Evolutionary conservation across 768 basidiomycete genomes (phyloP).

Genomic region (Leccinum ochraceum): DNA sequence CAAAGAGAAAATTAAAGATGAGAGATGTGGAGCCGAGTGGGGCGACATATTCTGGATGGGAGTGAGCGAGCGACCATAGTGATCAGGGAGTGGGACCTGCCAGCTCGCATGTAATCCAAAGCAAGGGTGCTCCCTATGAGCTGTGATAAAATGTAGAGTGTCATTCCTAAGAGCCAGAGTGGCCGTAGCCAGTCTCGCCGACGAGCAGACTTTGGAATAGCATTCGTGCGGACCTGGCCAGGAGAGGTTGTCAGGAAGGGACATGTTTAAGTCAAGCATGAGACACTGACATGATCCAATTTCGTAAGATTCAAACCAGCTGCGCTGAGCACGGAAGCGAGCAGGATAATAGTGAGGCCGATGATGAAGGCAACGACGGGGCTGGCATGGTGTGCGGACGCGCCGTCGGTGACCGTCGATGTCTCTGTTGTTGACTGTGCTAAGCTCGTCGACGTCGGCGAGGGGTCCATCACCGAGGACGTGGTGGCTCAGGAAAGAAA

Average conservation of each 20-base stretch:
- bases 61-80: slow-evolving; percentile 14
- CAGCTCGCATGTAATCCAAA: slow-evolving; percentile 85
- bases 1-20: slow-evolving; percentile 96
- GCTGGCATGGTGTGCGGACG: slow-evolving; percentile 44
- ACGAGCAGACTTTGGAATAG: slow-evolving; percentile 74
- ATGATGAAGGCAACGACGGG: slow-evolving; percentile 77
- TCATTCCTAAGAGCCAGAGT: slow-evolving; percentile 89
- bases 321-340: slow-evolving; percentile 85
- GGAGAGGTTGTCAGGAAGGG: slow-evolving; percentile 3
- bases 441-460: slow-evolving; percentile 17
- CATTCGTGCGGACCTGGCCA: slow-evolving; percentile 66
- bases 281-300: slow-evolving; percentile 74
- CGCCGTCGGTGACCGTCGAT: slow-evolving; percentile 19
- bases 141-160: slow-evolving; percentile 91
- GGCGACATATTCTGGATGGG: slow-evolving; percentile 81
- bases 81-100: slow-evolving; percentile 35
- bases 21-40: slow-evolving; percentile 92
- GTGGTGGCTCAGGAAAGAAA: slow-evolving; percentile 8
- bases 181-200: slow-evolving; percentile 80
- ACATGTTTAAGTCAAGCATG: neutral
- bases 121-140: slow-evolving; percentile 87
- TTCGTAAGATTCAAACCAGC: slow-evolving; percentile 95
- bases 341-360: slow-evolving; percentile 80
- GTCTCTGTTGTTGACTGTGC: slow-evolving; percentile 17
- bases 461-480: slow-evolving; percentile 22